phyloP scores from a whole-genome alignment of 2,329 filamentous ascomycete genomes.

The Penicillium sclerotigenum region DNA sequence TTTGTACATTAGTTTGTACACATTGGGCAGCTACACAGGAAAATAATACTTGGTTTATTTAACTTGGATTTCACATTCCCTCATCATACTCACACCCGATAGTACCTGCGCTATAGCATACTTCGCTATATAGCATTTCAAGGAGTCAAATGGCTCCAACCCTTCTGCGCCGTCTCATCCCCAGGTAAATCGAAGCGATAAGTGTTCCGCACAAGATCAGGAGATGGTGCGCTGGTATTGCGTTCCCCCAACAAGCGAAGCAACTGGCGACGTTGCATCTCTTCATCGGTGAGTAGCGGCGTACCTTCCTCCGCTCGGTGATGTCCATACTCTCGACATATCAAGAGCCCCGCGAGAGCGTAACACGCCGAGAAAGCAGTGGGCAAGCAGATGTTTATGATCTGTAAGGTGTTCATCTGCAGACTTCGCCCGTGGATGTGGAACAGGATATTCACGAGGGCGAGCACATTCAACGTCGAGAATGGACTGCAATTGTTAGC shows the following conservation, averaged over 20 bases:
- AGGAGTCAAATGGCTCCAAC: not conserved
- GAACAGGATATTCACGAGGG: constrained; percentile 34
- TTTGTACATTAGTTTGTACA: too few species aligned
- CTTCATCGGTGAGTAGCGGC: constrained; percentile 34
- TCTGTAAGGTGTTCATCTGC: constrained; percentile 27
- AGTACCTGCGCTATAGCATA: too few species aligned
- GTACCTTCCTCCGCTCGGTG: constrained; percentile 11
- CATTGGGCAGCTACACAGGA: not conserved
- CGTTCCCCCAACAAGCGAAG: constrained; percentile 35
- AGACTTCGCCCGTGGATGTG: constrained; percentile 32
- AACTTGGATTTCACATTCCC: not conserved
- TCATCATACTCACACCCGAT: not conserved
- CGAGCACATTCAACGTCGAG: constrained; percentile 26
- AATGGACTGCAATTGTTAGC: constrained; percentile 10
- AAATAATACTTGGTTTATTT: not conserved
- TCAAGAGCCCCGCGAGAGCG: constrained; percentile 26
- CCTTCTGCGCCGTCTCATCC: constrained; percentile 8
- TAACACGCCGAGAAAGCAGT: constrained; percentile 29
- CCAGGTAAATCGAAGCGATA: constrained; percentile 28
- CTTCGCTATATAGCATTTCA: not conserved
- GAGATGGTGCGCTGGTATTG: constrained; percentile 24
- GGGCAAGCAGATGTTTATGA: constrained; percentile 28
- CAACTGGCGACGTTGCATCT: constrained; percentile 41
- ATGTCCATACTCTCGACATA: constrained; percentile 20
- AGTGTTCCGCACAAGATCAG: constrained; percentile 26